Base-by-base conservation (phyloP, 208 protist genomes). In the Leishmania amazonensis region DNA sequence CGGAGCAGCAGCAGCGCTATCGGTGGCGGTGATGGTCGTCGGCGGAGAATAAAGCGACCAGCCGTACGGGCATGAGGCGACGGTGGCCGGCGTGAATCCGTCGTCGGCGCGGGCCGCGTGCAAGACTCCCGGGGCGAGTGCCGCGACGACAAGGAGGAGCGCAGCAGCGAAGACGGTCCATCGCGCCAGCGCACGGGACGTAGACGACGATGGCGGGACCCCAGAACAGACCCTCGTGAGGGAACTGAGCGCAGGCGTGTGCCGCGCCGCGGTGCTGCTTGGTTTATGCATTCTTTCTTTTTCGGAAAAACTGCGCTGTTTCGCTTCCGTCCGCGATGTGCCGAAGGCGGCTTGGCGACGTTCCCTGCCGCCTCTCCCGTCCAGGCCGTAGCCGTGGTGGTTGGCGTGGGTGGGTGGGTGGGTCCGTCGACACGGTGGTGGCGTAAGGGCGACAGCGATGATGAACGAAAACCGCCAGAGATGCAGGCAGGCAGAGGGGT, bases 21-120 rank as follows among this genome's bases (percentile, higher is more conserved):
- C 72, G 45, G 2, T 35, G 19, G 54, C 31, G 28, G 31, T 11
- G 42, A 51, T 51, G 58, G 54, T 3, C 38, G 24, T 35, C 13
- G 75, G n/a, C 38, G 57, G 58, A 28, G 75, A 45, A 78, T 81
- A 84, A 53, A 84, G 81, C 15, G 70, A 57, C 78, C 77, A 85
- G 62, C 82, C 82, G 42, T 79, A 75, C 7, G 82, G 82, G 78
- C 82, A 85, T 49, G 75, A 51, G 17, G 68, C 54, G n/a, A 76
- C 42, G 28, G 45, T 75, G 45, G 21, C 24, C 28, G 70, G 13
- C 24, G 0, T 13, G 45, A 49, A 49, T 13, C 45, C 45, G 45
- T 0, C 8, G 45, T 13, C 45, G 45, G 45, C 45, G 45, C 45
- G 45, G 45, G 8, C 45, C 45, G 45, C 8, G 8, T 49, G 6